phyloP scores from a whole-genome alignment of 2,329 filamentous ascomycete genomes.

The Juglanconis oblonga region DNA sequence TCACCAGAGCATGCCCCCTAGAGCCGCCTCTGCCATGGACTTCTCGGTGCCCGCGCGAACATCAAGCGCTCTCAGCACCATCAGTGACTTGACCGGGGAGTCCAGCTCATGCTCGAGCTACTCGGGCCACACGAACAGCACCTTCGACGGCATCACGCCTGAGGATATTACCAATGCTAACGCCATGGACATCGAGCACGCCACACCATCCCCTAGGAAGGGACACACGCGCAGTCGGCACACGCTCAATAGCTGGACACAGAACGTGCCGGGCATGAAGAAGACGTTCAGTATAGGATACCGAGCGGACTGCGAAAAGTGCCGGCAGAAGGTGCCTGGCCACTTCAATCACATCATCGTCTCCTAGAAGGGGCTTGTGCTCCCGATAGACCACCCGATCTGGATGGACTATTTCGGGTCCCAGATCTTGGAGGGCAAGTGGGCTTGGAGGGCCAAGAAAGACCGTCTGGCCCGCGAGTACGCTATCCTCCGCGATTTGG shows the following conservation, averaged over 20 bases:
- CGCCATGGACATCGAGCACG: slow-evolving; percentile 35
- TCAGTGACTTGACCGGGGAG: slow-evolving; percentile 17
- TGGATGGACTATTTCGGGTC: slow-evolving; percentile 7
- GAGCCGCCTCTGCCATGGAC: slow-evolving; percentile 31
- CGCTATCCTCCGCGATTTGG: not conserved
- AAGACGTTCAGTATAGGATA: slow-evolving; percentile 76
- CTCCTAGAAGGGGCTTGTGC: slow-evolving; percentile 40
- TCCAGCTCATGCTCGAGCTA: not conserved
- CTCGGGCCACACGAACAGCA: slow-evolving; percentile 12
- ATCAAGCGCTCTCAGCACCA: slow-evolving; percentile 24
- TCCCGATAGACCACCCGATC: slow-evolving; percentile 11
- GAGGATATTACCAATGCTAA: slow-evolving; percentile 20
- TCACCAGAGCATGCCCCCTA: slow-evolving; percentile 32
- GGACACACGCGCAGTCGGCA: slow-evolving; percentile 59
- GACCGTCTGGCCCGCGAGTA: not conserved
- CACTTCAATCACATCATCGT: slow-evolving; percentile 80
- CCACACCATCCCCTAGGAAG: slow-evolving; percentile 48
- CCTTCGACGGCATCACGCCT: not conserved
- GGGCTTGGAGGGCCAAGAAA: slow-evolving; percentile 14
- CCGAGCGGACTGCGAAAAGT: slow-evolving; percentile 75
- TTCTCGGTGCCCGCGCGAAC: slow-evolving; percentile 24
- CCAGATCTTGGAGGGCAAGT: slow-evolving; percentile 12
- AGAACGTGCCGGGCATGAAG: slow-evolving; percentile 59
- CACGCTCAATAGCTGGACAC: slow-evolving; percentile 59
- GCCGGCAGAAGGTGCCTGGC: slow-evolving; percentile 68